Evolutionary conservation across 1,284 basidiomycete genomes (phyloP).

Genomic region (Phellinidium pouzarii): DNA sequence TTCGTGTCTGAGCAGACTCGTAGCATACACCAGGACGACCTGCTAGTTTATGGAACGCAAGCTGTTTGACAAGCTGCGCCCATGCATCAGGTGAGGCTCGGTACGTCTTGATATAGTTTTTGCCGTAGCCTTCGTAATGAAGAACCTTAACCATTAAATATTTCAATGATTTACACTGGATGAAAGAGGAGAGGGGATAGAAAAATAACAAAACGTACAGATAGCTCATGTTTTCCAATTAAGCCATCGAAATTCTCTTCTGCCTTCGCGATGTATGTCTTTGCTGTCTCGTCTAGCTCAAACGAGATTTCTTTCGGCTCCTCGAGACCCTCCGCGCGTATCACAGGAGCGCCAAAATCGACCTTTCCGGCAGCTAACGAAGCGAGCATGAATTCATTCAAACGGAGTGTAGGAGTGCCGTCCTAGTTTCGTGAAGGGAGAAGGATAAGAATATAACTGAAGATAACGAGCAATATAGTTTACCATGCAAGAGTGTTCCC

Average conservation of each 20-base stretch:
- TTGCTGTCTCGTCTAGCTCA: conserved; percentile 55
- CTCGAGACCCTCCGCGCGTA: conserved; percentile 42
- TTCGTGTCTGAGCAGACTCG: conserved; percentile 92
- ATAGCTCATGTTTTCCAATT: conserved; percentile 75
- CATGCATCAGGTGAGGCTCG: conserved; percentile 91
- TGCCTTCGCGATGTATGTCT: conserved; percentile 47
- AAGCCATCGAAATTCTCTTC: conserved; percentile 71
- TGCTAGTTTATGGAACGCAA: conserved; percentile 88
- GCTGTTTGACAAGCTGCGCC: conserved; percentile 93
- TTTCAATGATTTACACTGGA: neutral
- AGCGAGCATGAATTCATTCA: conserved; percentile 92
- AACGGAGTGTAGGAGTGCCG: conserved; percentile 88
- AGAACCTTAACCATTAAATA: conserved; percentile 43
- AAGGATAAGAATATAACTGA: conserved; percentile 20
- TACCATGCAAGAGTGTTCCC: conserved; percentile 83
- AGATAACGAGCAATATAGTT: neutral
- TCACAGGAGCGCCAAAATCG: conserved; percentile 50
- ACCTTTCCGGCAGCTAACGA: conserved; percentile 75
- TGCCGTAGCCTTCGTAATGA: conserved; percentile 91
- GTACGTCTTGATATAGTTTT: conserved; percentile 83
- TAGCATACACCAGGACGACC: conserved; percentile 81
- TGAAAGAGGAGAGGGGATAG: neutral
- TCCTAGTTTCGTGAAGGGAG: conserved; percentile 39
- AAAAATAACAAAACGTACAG: conserved; percentile 39
- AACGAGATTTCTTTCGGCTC: conserved; percentile 69